Evolutionary conservation across 345 rosid species (phyloP).

Genomic region (Corchorus olitorius): DNA sequence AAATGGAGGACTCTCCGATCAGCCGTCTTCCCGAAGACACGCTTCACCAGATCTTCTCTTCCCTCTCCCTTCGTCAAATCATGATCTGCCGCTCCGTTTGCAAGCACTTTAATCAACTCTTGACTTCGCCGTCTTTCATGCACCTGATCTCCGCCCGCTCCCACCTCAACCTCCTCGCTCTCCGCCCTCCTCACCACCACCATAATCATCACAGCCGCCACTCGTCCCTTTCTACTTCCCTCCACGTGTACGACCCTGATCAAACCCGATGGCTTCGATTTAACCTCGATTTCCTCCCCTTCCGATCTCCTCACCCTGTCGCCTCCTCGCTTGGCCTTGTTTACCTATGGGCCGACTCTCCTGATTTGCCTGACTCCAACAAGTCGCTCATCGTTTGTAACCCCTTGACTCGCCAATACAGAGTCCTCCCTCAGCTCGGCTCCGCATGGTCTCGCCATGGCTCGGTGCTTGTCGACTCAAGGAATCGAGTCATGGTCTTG

Average conservation of each 20-base stretch:
- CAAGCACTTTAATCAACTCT: slow-evolving; percentile 53
- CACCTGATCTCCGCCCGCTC: slow-evolving; percentile 48
- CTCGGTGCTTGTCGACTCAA: slow-evolving; percentile 69
- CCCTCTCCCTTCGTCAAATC: slow-evolving; percentile 76
- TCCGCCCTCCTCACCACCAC: slow-evolving; percentile 65
- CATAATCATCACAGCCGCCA: slow-evolving; percentile 27
- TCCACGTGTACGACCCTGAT: slow-evolving; percentile 72
- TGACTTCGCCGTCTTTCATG: slow-evolving; percentile 45
- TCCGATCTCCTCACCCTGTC: slow-evolving; percentile 67
- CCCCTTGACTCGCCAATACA: slow-evolving; percentile 71
- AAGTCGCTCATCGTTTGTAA: slow-evolving; percentile 78
- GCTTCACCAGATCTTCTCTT: slow-evolving; percentile 80
- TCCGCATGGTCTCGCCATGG: slow-evolving; percentile 96
- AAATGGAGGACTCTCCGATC: slow-evolving; percentile 58
- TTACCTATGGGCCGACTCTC: slow-evolving; percentile 71
- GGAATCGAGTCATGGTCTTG: slow-evolving; percentile 73
- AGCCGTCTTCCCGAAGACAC: slow-evolving; percentile 68
- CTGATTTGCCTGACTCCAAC: slow-evolving; percentile 44
- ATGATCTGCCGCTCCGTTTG: slow-evolving; percentile 71
- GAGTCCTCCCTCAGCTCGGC: slow-evolving; percentile 76
- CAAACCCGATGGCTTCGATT: slow-evolving; percentile 64
- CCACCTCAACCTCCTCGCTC: slow-evolving; percentile 70
- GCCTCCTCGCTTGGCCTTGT: slow-evolving; percentile 71
- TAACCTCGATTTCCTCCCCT: slow-evolving; percentile 72
- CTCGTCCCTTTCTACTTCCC: slow-evolving; percentile 27